Base-by-base conservation (phyloP, 495 filamentous ascomycete species). In the Hyaloscypha hepaticicola region DNA sequence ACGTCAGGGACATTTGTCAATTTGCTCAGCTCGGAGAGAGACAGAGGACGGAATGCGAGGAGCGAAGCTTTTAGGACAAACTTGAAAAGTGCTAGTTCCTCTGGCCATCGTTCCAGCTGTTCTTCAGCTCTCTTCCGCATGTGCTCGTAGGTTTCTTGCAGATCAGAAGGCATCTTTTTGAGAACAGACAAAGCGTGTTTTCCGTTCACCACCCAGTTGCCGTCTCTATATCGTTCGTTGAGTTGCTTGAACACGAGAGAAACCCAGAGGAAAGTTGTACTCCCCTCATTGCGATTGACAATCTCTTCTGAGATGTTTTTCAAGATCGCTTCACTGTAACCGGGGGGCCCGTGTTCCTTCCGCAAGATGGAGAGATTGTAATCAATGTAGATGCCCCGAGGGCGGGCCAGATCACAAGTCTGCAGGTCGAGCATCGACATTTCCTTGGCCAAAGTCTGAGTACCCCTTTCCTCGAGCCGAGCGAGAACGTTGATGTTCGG, bases 1-100 rank as follows among this genome's bases (percentile, higher is more conserved):
- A 25, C 41, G 31, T 34, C 12, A 61, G 58, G 62, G 14, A 69
- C 58, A 41, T 27, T 58, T 11, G 61, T 63, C 60, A 69, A 62
- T 57, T 28, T 48, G 19, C 29, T 21, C 6, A 77, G 55, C 57
- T 75, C 64, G 1, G 27, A 26, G 24, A 71, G 55, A 38, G 5
- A 25, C 9, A 75, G 60, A 3, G 74, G 74, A 14, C 65, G 68
- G 34, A 60, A 71, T 22, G 66, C 62, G 25, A 69, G 8, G 16
- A 55, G 51, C 0, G 33, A 22, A 26, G 60, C 34, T 8, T 58
- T 28, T 28, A 76, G 70, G 8, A 74, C 55, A 8, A 50, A 50
- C 31, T 31, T 27, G 65, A 73, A 75, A n/a, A n/a, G n/a, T n/a
- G n/a, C n/a, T n/a, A n/a, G n/a, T 24, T 57, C 41, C 21, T 67